Evolutionary conservation across 2,329 filamentous ascomycete genomes (phyloP), one percentile per base, ranked within the genome.

Genomic region (Podosphaera aphanis): DNA sequence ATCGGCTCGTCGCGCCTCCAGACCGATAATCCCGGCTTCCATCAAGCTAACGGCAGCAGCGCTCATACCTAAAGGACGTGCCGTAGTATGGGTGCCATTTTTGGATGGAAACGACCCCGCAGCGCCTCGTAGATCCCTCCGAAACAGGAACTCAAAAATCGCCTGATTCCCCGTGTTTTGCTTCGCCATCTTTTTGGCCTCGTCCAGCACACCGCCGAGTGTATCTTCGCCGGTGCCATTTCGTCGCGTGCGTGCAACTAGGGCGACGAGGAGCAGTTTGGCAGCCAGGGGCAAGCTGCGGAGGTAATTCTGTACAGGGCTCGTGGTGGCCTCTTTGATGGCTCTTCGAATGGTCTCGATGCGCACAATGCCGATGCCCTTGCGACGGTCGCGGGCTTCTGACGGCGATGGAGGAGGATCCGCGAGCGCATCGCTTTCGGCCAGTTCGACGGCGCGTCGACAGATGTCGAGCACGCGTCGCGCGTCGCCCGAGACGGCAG

Each of bases 391-490:
- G 61, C 64, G 54, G 19, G 57, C 63, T 49, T 77, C 80, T 63
- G 72, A 80, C 6, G 79, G 77, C 2, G 78, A 82, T 49, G 64
- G 60, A 15, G 73, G 68, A 10, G 46, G 45, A 35, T 54, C 49
- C 6, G 63, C 54, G 46, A 62, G 63, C 38, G 56, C 57, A 46
- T 88, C 79, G 43, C 79, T 70, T 61, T 98, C 90, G 25, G 88
- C 90, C 21, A 98, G 76, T 62, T 98, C 90, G 13, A 98, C 90
- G 1, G 90, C 90, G 51, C 90, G 75, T 25, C 90, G 75, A 60
- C 92, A 98, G 49, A 98, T 95, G 56, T 98, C 90, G 18, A 98
- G 69, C 1, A 86, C 90, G 51, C 90, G 76, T 47, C 90, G 72
- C 16, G 90, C 90, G 56, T 98, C 90, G 48, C 90, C 92, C 51